phyloP scores from a whole-genome alignment of 2,329 filamentous ascomycete species.

The Penicillium brevicompactum region DNA sequence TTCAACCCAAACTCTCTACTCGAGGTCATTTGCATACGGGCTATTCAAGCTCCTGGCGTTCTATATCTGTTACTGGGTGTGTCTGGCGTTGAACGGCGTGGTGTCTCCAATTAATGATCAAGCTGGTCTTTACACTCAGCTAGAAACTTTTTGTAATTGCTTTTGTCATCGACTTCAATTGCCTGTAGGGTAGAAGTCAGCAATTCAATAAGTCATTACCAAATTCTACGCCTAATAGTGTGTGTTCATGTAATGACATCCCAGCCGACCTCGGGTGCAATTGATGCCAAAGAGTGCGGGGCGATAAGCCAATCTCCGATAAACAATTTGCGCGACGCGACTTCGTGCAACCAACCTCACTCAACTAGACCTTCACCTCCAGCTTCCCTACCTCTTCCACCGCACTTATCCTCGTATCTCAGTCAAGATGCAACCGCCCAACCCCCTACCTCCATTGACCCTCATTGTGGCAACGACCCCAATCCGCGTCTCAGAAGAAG shows the following conservation, averaged over 20 bases:
- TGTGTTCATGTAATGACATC: background rate
- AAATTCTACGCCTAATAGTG: too few species aligned
- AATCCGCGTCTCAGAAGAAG: conserved; percentile 63
- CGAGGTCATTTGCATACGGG: background rate
- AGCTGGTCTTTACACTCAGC: background rate
- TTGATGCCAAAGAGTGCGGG: background rate
- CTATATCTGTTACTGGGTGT: background rate
- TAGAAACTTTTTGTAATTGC: background rate
- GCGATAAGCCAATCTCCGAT: background rate
- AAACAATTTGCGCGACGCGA: conserved; percentile 4
- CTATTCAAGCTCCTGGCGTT: background rate
- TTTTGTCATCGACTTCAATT: background rate
- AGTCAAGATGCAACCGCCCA: conserved; percentile 26
- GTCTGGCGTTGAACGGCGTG: background rate
- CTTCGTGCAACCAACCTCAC: background rate
- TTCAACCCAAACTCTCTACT: background rate
- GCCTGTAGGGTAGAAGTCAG: too few species aligned
- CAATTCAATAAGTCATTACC: too few species aligned
- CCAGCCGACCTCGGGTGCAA: background rate
- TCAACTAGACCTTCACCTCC: background rate
- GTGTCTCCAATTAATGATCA: background rate
- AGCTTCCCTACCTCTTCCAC: background rate
- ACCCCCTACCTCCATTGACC: conserved; percentile 63
- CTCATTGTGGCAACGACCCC: conserved; percentile 86
- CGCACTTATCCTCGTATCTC: background rate